phyloP scores from a whole-genome alignment of 1,139 yeast genomes.

The Nakaseomyces glabratus region DNA sequence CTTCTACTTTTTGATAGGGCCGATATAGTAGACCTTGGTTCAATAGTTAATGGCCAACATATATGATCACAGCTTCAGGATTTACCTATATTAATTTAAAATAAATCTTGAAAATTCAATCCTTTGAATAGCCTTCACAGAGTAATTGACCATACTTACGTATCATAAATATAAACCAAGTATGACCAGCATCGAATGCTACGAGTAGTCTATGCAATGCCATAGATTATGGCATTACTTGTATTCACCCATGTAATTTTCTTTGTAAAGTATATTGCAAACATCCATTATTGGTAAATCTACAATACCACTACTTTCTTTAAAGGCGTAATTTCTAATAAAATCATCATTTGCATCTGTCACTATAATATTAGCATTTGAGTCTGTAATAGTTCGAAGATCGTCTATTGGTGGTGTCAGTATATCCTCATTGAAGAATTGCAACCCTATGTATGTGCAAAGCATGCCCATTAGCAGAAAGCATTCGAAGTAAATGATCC shows the following conservation, averaged over 20 bases:
- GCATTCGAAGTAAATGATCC: conserved; percentile 23
- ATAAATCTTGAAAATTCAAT: too few relatives aligned
- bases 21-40: too few relatives aligned
- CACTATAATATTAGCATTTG: conserved; percentile 41
- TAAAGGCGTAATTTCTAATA: conserved; percentile 34
- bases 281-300: conserved; percentile 67
- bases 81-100: too few relatives aligned
- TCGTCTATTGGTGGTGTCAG: conserved; percentile 53
- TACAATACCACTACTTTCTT: conserved; percentile 63
- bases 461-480: conserved; percentile 50
- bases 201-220: too few relatives aligned
- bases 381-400: conserved; percentile 59
- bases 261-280: conserved; percentile 48
- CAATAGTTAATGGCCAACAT: too few relatives aligned
- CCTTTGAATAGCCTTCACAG: too few relatives aligned
- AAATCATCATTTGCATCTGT: conserved; percentile 30
- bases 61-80: too few relatives aligned
- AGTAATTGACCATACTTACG: too few relatives aligned
- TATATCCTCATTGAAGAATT: conserved; percentile 64
- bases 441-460: conserved; percentile 60
- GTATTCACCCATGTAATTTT: background rate
- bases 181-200: too few relatives aligned
- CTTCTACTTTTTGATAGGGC: too few relatives aligned
- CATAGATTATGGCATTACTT: background rate
- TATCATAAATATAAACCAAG: too few relatives aligned